Evolutionary conservation across 177 flowering plant species (phyloP), one percentile per base, ranked within the genome.

Genomic region (Telopea speciosissima): DNA sequence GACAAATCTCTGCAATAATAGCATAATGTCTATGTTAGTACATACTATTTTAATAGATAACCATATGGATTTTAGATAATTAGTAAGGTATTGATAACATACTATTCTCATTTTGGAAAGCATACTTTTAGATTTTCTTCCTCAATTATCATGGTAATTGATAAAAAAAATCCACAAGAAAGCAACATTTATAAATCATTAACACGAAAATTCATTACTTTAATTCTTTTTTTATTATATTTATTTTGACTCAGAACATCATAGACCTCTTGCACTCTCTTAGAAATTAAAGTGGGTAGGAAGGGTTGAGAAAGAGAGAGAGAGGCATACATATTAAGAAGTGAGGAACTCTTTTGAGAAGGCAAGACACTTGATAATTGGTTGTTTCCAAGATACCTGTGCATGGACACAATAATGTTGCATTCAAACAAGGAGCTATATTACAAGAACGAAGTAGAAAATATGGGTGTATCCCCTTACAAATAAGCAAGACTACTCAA

Each of bases 301-400:
- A n/a, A n/a, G n/a, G n/a, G n/a, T n/a, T n/a, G n/a, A n/a, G n/a
- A n/a, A n/a, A n/a, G n/a, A n/a, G n/a, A n/a, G n/a, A n/a, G n/a
- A n/a, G n/a, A n/a, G n/a, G n/a, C 96, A 79, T 72, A 93, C 98
- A 93, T 82, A 70, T 70, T 86, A 22, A 26, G 63, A 68, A 93
- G 89, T 45, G 81, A 59, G 16, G 78, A 1, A 58, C 83, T 80
- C 70, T 88, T 90, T 65, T 70, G 72, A 3, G 80, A 44, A 24
- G 97, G 97, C 24, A 91, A 71, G 28, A 78, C 31, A 52, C 93
- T 92, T 61, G 79, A 81, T 60, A 93, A 76, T 60, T 63, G 83
- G 73, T 93, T 93, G 68, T 88, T 90, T 70, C 97, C 97, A 44
- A 93, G 88, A 80, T 87, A 90, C 89, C 98, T 91, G 85, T 59